Base-by-base conservation (phyloP, 2,329 filamentous ascomycete species). In the Cordyceps fumosorosea region DNA sequence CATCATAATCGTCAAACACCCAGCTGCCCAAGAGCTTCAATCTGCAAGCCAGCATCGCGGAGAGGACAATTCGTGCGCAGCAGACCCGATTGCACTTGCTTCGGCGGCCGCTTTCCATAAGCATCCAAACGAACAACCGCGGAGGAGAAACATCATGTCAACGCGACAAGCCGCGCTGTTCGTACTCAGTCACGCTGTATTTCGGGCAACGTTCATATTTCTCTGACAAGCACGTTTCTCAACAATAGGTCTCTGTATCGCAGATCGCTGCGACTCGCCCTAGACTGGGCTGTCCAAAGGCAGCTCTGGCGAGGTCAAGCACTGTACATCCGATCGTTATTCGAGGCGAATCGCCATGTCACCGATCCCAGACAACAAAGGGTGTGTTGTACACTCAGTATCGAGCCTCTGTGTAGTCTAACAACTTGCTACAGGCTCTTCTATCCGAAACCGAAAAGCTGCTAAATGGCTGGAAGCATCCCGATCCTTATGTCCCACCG, bases 291-390 rank as follows among this genome's bases (percentile, higher is more conserved):
- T 63, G 92, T 98, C 66, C 90, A 97, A 74, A 86, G 95, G 68
- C 86, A 93, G 71, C 79, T 97, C 65, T 99, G 95, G 93, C 89
- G 95, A 70, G 93, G 93, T 65, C 95, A 98, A 77, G 95, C 95
- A 37, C 80, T 98, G 66, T 98, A 99, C 76, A 96, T 99, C 70
- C 89, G 95, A 70, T 92, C 89, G 44, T 83, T 98, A 16, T 99
- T 98, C 73, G 95, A 99, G 75, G 91, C 91, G 63, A 98, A 99
- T 77, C 90, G 86, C 74, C 81, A 91, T 73, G 81, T 98, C 64
- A 86, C 84, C 63, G 91, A 97, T 72, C 90, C 91, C 42, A 86
- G 91, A 76, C 89, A 93, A 77, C 89, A 93, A 78, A 88, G 88
- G 78, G 93, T 96, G 83, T 66, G 81, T 58, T 16, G 6, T 50